A percentile compares a stretch with the other conserved stretches of the same genome.
phyloP scores from a whole-genome alignment of 208 protist genomes.

The Wallacemonas sp. region DNA sequence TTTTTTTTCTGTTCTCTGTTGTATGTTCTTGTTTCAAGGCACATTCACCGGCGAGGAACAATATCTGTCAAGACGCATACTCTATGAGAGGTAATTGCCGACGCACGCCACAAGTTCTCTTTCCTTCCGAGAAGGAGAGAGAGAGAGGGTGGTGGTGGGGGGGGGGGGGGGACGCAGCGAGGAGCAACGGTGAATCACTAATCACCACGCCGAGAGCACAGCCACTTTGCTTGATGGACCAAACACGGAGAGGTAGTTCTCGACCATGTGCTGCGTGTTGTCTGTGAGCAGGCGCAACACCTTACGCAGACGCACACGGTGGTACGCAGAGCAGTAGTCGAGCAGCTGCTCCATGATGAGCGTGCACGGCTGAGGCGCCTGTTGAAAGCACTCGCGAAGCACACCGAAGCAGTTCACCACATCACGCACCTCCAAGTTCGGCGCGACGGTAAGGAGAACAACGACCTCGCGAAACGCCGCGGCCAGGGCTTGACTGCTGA shows the following conservation, averaged over 20 bases:
- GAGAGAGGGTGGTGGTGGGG: too few relatives aligned
- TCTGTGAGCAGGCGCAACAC: conserved; percentile 52
- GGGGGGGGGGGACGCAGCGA: too few relatives aligned
- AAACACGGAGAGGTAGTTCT: conserved; percentile 69
- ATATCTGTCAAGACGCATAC: too few relatives aligned
- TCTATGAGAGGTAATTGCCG: too few relatives aligned
- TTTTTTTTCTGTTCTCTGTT: too few relatives aligned
- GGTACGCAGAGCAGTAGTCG: conserved; percentile 81
- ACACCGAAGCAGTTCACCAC: conserved; percentile 56
- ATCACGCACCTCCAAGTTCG: conserved; percentile 42
- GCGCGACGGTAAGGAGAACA: conserved; percentile 49
- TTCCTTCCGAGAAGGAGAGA: too few relatives aligned
- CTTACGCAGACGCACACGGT: conserved; percentile 83
- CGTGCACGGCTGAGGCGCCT: conserved; percentile 35
- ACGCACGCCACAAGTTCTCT: too few relatives aligned
- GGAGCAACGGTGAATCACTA: too few relatives aligned
- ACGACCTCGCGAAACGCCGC: conserved; percentile 66
- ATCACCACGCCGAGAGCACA: conserved; percentile 53
- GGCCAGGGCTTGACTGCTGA: conserved; percentile 29
- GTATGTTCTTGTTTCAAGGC: too few relatives aligned
- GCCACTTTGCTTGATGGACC: conserved; percentile 44
- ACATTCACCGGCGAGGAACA: too few relatives aligned
- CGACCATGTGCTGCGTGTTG: conserved; percentile 37
- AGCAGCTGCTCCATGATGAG: conserved; percentile 51
- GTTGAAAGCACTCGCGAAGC: conserved; percentile 52